Conservation (phyloP, 306 rosid species). For the Castanea mollissima region DNA sequence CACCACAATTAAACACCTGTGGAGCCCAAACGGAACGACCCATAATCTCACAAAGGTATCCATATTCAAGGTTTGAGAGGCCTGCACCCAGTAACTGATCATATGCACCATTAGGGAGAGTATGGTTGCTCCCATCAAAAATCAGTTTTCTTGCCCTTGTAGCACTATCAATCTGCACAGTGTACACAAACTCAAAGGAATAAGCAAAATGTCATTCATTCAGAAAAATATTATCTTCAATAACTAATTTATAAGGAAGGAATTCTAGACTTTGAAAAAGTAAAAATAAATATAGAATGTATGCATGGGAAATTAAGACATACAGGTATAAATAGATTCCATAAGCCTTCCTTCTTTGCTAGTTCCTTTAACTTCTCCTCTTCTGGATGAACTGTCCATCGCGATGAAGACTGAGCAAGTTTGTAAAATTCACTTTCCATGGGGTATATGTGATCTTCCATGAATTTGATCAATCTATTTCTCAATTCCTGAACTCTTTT, state of each 20-base stretch:
- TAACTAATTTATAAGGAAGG: not conserved
- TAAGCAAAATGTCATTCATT: not conserved
- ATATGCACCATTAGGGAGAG: constrained; percentile 34
- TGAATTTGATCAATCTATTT: constrained; percentile 68
- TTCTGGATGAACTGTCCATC: constrained; percentile 90
- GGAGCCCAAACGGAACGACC: constrained; percentile 97
- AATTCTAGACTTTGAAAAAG: constrained; percentile 1
- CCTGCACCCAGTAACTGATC: constrained; percentile 80
- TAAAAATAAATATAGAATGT: constrained; percentile 18
- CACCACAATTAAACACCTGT: constrained; percentile 83
- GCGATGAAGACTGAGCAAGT: constrained; percentile 72
- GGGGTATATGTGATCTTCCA: constrained; percentile 88
- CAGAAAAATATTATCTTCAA: not conserved
- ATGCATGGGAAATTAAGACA: constrained; percentile 19
- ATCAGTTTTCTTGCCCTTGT: constrained; percentile 67
- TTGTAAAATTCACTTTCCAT: constrained; percentile 76
- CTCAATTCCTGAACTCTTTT: constrained; percentile 53
- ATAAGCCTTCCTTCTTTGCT: constrained; percentile 91
- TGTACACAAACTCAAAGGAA: constrained; percentile 37
- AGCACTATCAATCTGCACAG: constrained; percentile 92
- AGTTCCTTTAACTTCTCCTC: constrained; percentile 89
- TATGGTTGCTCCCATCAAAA: constrained; percentile 51
- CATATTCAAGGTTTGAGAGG: constrained; percentile 95
- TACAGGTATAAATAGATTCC: constrained; percentile 98
- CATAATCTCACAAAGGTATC: constrained; percentile 94